Percentiles rank a stretch among this genome's conserved stretches.
Conservation (phyloP, 495 filamentous ascomycete genomes). For the Melanomma pulvis-pyrius region DNA sequence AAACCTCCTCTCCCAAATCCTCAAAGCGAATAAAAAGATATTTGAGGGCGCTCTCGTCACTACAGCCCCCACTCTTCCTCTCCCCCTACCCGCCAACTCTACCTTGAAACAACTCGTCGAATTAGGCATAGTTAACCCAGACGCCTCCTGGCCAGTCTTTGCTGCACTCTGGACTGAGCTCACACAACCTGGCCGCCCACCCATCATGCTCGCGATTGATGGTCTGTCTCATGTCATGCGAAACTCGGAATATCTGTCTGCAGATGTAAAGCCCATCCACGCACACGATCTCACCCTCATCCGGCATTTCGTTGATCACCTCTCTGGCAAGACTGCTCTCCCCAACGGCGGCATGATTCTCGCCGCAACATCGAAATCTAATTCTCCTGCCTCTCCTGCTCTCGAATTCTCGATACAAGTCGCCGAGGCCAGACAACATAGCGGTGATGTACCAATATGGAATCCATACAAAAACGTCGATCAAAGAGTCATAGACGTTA, state of each 20-base stretch:
- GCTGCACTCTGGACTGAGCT: constrained; percentile 80
- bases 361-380: constrained; percentile 69
- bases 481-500: constrained; percentile 59
- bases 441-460: constrained; percentile 51
- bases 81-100: constrained; percentile 59
- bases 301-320: constrained; percentile 69
- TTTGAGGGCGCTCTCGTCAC: constrained; percentile 63
- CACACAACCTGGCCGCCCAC: constrained; percentile 68
- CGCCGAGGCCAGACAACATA: constrained; percentile 29
- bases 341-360: constrained; percentile 79
- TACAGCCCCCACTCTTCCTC: constrained; percentile 62
- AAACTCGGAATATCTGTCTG: constrained; percentile 67
- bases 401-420: constrained; percentile 60
- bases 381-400: constrained; percentile 61
- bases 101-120: constrained; percentile 69
- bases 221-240: constrained; percentile 79
- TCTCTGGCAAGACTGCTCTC: constrained; percentile 62
- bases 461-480: constrained; percentile 72
- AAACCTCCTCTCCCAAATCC: constrained; percentile 68
- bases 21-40: constrained; percentile 65
- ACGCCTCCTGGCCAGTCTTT: constrained; percentile 79
- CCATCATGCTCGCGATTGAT: constrained; percentile 77
- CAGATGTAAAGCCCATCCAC: constrained; percentile 74
- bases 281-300: constrained; percentile 81
- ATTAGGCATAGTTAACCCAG: constrained; percentile 71